Percentiles rank a stretch among this genome's conserved stretches.
phyloP scores from a whole-genome alignment of 1,139 yeast genomes.

The Yamadazyma spencermartinsiae region DNA sequence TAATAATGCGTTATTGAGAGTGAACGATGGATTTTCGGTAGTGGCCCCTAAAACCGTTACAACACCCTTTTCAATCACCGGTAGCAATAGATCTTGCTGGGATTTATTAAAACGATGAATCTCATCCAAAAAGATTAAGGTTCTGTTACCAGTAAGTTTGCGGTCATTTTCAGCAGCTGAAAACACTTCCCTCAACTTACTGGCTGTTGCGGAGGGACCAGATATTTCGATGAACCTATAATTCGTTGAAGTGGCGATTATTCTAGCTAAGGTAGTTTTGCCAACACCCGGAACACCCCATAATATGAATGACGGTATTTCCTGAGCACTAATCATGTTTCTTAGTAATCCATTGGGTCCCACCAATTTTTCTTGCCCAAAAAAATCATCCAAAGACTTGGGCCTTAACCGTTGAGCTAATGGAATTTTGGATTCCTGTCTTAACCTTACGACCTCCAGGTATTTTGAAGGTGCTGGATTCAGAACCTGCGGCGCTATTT shows the following conservation, averaged over 20 bases:
- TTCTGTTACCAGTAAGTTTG: conserved; percentile 63
- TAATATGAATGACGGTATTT: conserved; percentile 78
- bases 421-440: conserved; percentile 59
- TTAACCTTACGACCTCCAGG: conserved; percentile 27
- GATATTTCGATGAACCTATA: conserved; percentile 76
- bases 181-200: conserved; percentile 70
- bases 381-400: conserved; percentile 65
- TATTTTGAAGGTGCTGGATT: conserved; percentile 15
- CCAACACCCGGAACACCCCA: conserved; percentile 99
- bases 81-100: conserved; percentile 84
- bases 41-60: conserved; percentile 87
- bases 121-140: conserved; percentile 87
- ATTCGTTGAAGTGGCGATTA: conserved; percentile 55
- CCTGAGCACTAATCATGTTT: conserved; percentile 61
- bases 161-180: conserved; percentile 71
- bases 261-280: conserved; percentile 74
- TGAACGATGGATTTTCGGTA: conserved; percentile 95
- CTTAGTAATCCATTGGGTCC: conserved; percentile 73
- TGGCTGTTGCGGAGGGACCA: conserved; percentile 77
- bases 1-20: conserved; percentile 79
- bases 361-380: conserved; percentile 83
- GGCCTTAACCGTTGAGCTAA: conserved; percentile 89
- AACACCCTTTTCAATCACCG: conserved; percentile 68
- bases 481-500: conserved; percentile 13
- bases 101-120: conserved; percentile 88